A percentile compares a stretch with the other conserved stretches of the same genome.
Evolutionary conservation across 768 basidiomycete species (phyloP).

Genomic region (Rhodosporidiobolus odoratus): DNA sequence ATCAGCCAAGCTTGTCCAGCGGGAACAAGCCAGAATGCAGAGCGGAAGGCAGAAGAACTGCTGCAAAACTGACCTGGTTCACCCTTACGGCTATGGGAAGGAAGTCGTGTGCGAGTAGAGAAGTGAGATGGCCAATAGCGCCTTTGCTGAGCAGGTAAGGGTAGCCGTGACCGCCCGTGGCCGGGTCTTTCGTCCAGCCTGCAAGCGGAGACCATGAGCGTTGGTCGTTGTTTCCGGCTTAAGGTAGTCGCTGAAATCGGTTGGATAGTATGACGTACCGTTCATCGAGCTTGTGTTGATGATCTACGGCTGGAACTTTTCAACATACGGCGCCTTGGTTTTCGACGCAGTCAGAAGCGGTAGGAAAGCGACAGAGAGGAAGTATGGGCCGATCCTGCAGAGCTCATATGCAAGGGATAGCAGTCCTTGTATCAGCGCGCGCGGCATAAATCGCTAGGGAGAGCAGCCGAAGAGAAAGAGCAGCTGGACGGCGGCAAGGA

Average conservation of each 20-base stretch:
- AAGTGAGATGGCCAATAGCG: slow-evolving; percentile 53
- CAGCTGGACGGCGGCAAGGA: background rate
- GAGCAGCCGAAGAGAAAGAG: background rate
- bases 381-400: slow-evolving; percentile 26
- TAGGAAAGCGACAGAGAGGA: slow-evolving; percentile 25
- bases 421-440: background rate
- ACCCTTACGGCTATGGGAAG: slow-evolving; percentile 53
- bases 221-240: background rate
- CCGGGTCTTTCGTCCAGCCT: slow-evolving; percentile 47
- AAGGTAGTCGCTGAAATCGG: background rate
- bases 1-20: no score
- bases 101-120: slow-evolving; percentile 53
- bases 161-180: slow-evolving; percentile 49
- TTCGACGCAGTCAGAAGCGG: slow-evolving; percentile 21
- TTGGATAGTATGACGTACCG: slow-evolving; percentile 40
- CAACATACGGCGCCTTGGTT: slow-evolving; percentile 42
- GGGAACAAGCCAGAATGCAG: no score
- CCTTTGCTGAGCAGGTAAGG: slow-evolving; percentile 55
- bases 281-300: slow-evolving; percentile 57
- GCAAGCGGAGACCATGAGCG: background rate
- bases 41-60: no score
- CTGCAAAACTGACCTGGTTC: slow-evolving; percentile 45
- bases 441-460: no score
- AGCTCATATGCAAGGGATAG: background rate
- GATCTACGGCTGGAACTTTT: slow-evolving; percentile 52